Conservation (phyloP, 1,284 basidiomycete genomes). For the Pyrrhoderma lamaoense region DNA sequence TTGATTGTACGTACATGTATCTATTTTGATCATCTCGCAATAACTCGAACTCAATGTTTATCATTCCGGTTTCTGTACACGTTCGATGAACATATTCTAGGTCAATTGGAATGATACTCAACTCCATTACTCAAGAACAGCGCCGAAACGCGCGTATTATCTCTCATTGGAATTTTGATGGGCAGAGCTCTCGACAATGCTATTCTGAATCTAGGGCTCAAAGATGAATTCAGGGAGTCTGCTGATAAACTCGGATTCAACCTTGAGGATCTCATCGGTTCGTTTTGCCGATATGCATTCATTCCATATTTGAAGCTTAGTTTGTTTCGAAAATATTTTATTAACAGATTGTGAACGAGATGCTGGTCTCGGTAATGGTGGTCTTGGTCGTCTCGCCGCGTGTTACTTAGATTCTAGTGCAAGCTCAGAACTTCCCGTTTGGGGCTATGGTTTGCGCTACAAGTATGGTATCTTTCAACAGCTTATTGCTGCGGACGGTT, state of each 20-base stretch:
- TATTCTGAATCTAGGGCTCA: slow-evolving; percentile 80
- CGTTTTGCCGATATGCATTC: slow-evolving; percentile 24
- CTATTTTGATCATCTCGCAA: neutral
- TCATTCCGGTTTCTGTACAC: slow-evolving; percentile 11
- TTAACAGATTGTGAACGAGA: slow-evolving; percentile 56
- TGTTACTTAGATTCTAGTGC: slow-evolving; percentile 87
- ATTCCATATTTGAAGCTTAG: neutral
- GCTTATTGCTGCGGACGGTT: slow-evolving; percentile 76
- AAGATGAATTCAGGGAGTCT: slow-evolving; percentile 64
- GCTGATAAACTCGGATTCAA: slow-evolving; percentile 75
- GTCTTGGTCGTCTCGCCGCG: slow-evolving; percentile 86
- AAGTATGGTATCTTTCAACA: slow-evolving; percentile 95
- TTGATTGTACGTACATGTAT: slow-evolving; percentile 50
- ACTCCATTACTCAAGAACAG: slow-evolving; percentile 57
- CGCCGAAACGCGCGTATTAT: slow-evolving; percentile 84
- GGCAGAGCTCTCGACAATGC: slow-evolving; percentile 86
- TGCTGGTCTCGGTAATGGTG: slow-evolving; percentile 83
- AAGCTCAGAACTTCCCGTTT: slow-evolving; percentile 74
- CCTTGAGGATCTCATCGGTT: slow-evolving; percentile 78
- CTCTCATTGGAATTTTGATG: slow-evolving; percentile 87
- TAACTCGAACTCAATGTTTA: neutral
- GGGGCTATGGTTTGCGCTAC: slow-evolving; percentile 87
- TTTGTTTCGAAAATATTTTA: neutral
- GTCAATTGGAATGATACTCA: slow-evolving; percentile 79
- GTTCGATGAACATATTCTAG: slow-evolving; percentile 61